Percentiles rank a stretch among this genome's conserved stretches.
phyloP scores from a whole-genome alignment of 805 yeast genomes.

The Cyberlindnera saturnus region DNA sequence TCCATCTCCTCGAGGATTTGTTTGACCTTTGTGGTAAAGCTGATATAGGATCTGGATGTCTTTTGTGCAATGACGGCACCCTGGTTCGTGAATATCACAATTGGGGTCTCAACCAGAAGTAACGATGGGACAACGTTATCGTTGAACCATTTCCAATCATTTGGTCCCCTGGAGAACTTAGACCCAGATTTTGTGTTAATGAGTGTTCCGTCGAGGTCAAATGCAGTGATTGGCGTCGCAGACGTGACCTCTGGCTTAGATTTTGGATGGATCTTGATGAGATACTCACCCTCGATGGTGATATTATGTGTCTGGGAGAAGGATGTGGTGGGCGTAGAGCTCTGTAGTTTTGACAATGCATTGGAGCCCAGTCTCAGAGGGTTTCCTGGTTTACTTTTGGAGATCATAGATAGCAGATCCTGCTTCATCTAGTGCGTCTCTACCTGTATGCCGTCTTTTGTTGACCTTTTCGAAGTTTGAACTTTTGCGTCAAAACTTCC shows the following conservation, averaged over 20 bases:
- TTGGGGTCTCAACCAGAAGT: constrained; percentile 5
- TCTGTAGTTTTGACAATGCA: neutral
- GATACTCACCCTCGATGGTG: constrained; percentile 32
- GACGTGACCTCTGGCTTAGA: neutral
- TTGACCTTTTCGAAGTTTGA: neutral
- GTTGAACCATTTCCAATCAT: constrained; percentile 73
- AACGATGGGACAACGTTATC: constrained; percentile 19
- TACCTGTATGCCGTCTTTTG: neutral
- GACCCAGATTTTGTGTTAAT: constrained; percentile 58
- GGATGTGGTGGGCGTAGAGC: neutral
- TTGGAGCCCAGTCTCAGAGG: neutral
- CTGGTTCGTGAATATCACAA: constrained; percentile 84
- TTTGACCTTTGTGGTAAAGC: constrained; percentile 38
- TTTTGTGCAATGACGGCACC: constrained; percentile 52
- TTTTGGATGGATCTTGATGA: constrained; percentile 37
- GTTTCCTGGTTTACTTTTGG: constrained; percentile 6
- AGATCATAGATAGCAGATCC: constrained; percentile 11
- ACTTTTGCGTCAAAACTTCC: constrained; percentile 1
- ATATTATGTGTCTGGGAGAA: constrained; percentile 23
- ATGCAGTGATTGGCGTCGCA: constrained; percentile 46
- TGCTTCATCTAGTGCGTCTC: constrained; percentile 5
- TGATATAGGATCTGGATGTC: constrained; percentile 29
- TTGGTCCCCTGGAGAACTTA: constrained; percentile 48
- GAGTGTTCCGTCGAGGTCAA: constrained; percentile 83
- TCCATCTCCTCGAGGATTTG: constrained; percentile 28